These are phyloP conservation scores for Coemansia sp. DNA, from an alignment of 192 early-diverging fungal species.

Conservation along the genomic window DNA sequence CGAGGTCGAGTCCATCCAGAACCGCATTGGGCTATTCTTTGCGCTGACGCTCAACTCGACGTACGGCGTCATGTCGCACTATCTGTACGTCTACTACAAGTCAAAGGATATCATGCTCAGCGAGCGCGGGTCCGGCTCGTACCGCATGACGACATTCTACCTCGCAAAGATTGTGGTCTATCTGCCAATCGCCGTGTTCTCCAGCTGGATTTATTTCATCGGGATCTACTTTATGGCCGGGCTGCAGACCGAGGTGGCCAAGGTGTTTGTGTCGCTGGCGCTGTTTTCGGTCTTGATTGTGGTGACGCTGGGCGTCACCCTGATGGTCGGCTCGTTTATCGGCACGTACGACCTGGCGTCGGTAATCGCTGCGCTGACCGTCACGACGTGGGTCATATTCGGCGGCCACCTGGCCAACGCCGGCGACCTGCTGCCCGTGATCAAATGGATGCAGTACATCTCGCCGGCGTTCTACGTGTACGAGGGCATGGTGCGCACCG, in stretches of 20 bases:
- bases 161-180: constrained; percentile 61
- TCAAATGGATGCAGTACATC: constrained; percentile 54
- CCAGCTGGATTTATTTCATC: constrained; percentile 48
- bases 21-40: constrained; percentile 53
- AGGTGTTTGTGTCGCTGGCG: constrained; percentile 32
- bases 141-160: constrained; percentile 62
- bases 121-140: constrained; percentile 65
- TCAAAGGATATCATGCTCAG: constrained; percentile 58
- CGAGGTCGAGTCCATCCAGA: constrained; percentile 53
- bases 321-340: constrained; percentile 48
- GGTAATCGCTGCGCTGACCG: constrained; percentile 35
- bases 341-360: constrained; percentile 41
- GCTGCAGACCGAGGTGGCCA: constrained; percentile 25
- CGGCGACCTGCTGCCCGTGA: constrained; percentile 45
- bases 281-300: constrained; percentile 43
- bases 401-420: constrained; percentile 52
- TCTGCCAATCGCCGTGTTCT: constrained; percentile 43
- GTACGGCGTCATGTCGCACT: constrained; percentile 61
- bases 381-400: constrained; percentile 50
- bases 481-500: constrained; percentile 50
- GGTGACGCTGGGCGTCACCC: constrained; percentile 42
- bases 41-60: constrained; percentile 56
- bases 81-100: constrained; percentile 51
- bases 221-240: constrained; percentile 55
- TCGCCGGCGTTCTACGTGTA: constrained; percentile 49